Conservation (phyloP, 2,329 filamentous ascomycete genomes). For the Allantophomopsis cytisporea region DNA sequence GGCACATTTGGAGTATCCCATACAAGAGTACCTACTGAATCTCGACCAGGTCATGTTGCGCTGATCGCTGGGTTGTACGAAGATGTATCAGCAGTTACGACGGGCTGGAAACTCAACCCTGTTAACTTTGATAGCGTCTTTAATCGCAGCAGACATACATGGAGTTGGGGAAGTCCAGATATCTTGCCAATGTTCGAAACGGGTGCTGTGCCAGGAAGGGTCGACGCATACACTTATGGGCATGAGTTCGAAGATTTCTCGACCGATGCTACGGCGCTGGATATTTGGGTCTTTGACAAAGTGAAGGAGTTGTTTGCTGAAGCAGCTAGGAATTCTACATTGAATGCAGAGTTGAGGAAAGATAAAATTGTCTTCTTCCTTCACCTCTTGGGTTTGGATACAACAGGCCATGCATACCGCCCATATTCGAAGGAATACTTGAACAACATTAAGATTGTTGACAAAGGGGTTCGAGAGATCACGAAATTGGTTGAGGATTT, state of each 20-base stretch:
- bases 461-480: constrained; percentile 77
- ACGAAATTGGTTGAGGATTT: constrained; percentile 72
- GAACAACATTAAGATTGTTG: constrained; percentile 87
- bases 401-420: constrained; percentile 70
- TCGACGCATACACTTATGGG: constrained; percentile 77
- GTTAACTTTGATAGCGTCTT: constrained; percentile 99
- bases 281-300: constrained; percentile 91
- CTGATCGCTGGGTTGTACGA: constrained; percentile 95
- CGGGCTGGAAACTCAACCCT: constrained; percentile 96
- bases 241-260: constrained; percentile 86
- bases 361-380: constrained; percentile 93
- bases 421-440: constrained; percentile 95
- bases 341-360: constrained; percentile 59
- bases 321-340: constrained; percentile 62
- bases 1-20: constrained; percentile 97
- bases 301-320: constrained; percentile 78
- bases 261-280: constrained; percentile 64
- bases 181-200: constrained; percentile 95
- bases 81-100: constrained; percentile 93
- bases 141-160: constrained; percentile 91
- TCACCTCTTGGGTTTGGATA: constrained; percentile 85
- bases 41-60: constrained; percentile 88
- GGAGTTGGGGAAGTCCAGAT: constrained; percentile 98
- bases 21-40: constrained; percentile 93
- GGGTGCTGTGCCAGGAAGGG: constrained; percentile 75